A percentile compares a stretch with the other conserved stretches of the same genome.
Evolutionary conservation across 1,284 basidiomycete genomes (phyloP).

Genomic region (Pisolithus thermaeus): DNA sequence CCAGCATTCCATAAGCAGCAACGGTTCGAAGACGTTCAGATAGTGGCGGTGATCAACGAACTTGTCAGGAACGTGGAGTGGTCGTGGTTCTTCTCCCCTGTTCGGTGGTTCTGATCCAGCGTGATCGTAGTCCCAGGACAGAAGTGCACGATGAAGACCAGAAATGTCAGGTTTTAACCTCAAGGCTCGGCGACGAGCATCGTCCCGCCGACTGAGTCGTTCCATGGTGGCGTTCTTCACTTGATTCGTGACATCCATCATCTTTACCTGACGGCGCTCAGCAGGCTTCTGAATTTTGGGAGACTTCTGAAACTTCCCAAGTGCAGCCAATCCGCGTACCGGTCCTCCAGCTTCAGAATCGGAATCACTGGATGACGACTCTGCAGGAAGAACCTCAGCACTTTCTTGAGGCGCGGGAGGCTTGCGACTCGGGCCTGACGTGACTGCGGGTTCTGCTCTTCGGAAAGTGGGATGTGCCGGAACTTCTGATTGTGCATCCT

Average conservation of each 20-base stretch:
- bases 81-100: conserved; percentile 30
- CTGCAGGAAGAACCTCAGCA: conserved; percentile 6
- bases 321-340: conserved; percentile 46
- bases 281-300: conserved; percentile 51
- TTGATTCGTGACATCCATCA: conserved; percentile 52
- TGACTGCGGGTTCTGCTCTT: conserved; percentile 15
- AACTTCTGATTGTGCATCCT: conserved; percentile 21
- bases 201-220: conserved; percentile 51
- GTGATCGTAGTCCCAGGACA: conserved; percentile 85
- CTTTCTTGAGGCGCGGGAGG: conserved; percentile 24
- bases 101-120: conserved; percentile 55
- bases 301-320: conserved; percentile 59
- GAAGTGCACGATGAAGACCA: conserved; percentile 71
- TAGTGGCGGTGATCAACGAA: conserved; percentile 73
- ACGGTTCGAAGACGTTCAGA: conserved; percentile 73
- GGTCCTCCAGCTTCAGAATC: conserved; percentile 53
- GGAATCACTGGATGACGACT: conserved; percentile 39
- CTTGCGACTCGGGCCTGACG: conserved; percentile 13
- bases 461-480: conserved; percentile 33
- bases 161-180: conserved; percentile 82
- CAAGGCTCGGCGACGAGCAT: conserved; percentile 58
- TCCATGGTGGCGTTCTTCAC: conserved; percentile 40
- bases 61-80: conserved; percentile 52
- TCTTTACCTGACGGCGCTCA: conserved; percentile 66
- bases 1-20: conserved; percentile 93